Evolutionary conservation across 148 eudicot species (phyloP).

Genomic region (Amaranthus palmeri): DNA sequence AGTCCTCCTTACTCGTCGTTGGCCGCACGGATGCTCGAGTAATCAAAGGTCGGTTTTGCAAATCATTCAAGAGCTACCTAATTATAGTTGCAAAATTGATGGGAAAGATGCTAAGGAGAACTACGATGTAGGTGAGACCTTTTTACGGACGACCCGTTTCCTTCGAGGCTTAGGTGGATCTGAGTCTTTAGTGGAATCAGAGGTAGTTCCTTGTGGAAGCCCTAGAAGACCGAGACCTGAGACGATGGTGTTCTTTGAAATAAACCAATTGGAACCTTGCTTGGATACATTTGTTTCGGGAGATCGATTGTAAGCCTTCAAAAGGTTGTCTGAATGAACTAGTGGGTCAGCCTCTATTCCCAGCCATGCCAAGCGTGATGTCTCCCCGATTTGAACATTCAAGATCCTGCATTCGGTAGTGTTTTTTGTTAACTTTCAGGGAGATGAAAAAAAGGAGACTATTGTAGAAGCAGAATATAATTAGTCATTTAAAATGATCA

Average conservation of each 20-base stretch:
- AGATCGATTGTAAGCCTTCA: constrained; percentile 67
- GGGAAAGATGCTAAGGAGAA: neutral
- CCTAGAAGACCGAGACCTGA: constrained; percentile 88
- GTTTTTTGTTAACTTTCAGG: neutral
- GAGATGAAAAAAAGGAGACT: neutral
- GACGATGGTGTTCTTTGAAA: constrained; percentile 64
- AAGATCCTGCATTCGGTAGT: constrained; percentile 44
- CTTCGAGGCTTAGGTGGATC: constrained; percentile 66
- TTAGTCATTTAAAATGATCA: neutral
- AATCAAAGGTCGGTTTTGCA: constrained; percentile 6
- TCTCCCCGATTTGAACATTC: constrained; percentile 84
- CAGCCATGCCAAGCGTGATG: constrained; percentile 81
- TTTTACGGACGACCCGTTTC: constrained; percentile 71
- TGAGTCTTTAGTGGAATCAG: constrained; percentile 39
- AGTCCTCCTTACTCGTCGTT: neutral
- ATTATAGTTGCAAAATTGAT: constrained; percentile 28
- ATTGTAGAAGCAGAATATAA: neutral
- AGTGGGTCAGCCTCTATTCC: constrained; percentile 85
- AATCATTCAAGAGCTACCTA: constrained; percentile 21
- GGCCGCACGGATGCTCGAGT: neutral
- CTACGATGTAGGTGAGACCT: constrained; percentile 51
- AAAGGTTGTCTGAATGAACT: constrained; percentile 56
- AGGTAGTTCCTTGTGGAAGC: constrained; percentile 51
- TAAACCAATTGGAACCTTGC: constrained; percentile 72
- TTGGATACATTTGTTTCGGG: constrained; percentile 38